These are phyloP conservation scores for Ambrosia artemisiifolia DNA, from an alignment of 129 eudicot species.

Conservation along the genomic window DNA sequence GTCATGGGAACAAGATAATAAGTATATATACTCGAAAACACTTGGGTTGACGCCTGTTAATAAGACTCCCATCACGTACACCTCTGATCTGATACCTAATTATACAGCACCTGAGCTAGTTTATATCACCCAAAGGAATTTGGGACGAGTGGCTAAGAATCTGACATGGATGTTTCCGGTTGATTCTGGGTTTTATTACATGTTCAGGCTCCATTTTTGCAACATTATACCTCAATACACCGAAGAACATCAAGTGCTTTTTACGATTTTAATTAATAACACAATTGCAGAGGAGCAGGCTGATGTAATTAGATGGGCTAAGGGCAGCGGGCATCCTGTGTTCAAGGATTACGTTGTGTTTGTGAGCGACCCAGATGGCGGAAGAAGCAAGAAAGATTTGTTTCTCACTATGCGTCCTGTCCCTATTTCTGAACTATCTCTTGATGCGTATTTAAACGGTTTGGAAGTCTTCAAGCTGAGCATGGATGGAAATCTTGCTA, in stretches of 20 bases:
- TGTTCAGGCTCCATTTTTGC: constrained; percentile 50
- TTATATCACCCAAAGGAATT: constrained; percentile 30
- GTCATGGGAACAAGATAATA: constrained; percentile 26
- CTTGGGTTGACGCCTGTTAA: background rate
- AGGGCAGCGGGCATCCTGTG: constrained; percentile 7
- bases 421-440: no score
- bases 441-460: no score
- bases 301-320: constrained; percentile 8
- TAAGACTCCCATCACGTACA: constrained; percentile 16
- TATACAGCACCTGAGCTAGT: constrained; percentile 40
- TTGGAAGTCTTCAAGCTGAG: no score
- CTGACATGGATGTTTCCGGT: constrained; percentile 41
- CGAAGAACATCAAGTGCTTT: background rate
- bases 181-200: constrained; percentile 41
- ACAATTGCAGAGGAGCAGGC: constrained; percentile 22
- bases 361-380: background rate
- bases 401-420: constrained; percentile 21
- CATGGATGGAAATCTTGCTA: constrained; percentile 18
- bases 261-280: constrained; percentile 28
- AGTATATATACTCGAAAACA: background rate
- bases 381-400: constrained; percentile 15
- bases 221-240: constrained; percentile 24
- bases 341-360: no score
- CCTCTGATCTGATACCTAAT: constrained; percentile 11
- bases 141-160: constrained; percentile 1